Base-by-base conservation (phyloP, 225 moss, liverwort and hornwort genomes). In the Neckera pumila region DNA sequence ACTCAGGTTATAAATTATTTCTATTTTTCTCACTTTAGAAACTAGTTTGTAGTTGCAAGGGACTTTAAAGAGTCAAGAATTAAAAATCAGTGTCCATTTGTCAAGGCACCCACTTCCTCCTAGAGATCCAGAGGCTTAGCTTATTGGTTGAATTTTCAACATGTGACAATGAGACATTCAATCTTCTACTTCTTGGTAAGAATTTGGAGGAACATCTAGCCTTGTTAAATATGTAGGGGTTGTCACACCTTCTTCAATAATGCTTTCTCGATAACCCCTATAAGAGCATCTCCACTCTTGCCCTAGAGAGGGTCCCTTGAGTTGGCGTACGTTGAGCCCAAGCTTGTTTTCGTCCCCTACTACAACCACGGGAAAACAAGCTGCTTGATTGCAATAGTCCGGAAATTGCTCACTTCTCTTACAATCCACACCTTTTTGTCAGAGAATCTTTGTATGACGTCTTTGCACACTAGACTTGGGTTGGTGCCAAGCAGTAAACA, bases 41-140 rank as follows among this genome's bases (percentile, higher is more conserved):
- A 66, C 3, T 0, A 66, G 0, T 36, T 38, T 69, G 22, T 69
- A 2, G 12, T 22, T 69, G 38, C 3, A 66, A 10, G 6, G 20
- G 0, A n/a, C 1, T 36, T 12, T 10, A 34, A 36, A 0, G 6
- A 0, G 36, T 17, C 6, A 66, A 2, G 0, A 3, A 1, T 66
- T 16, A 6, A 65, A 3, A 54, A 66, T 20, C 20, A 22, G 25
- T 70, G 5, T 40, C 23, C 1, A 40, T 8, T 38, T 69, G 10
- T 69, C 22, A 67, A n/a, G 11, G 12, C 8, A 8, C 3, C 13
- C 1, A 70, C 40, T 25, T 40, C 40, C 14, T 70, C 8, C 1
- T 6, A 40, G 0, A 40, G 4, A 38, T 67, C 69, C 0, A 69
- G 1, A 69, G 4, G 40, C 9, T 70, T 40, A 14, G 4, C 14